These are phyloP conservation scores for Globisporangium takayamanum DNA, from an alignment of 352 stramenopile genomes.

Conservation along the genomic window DNA sequence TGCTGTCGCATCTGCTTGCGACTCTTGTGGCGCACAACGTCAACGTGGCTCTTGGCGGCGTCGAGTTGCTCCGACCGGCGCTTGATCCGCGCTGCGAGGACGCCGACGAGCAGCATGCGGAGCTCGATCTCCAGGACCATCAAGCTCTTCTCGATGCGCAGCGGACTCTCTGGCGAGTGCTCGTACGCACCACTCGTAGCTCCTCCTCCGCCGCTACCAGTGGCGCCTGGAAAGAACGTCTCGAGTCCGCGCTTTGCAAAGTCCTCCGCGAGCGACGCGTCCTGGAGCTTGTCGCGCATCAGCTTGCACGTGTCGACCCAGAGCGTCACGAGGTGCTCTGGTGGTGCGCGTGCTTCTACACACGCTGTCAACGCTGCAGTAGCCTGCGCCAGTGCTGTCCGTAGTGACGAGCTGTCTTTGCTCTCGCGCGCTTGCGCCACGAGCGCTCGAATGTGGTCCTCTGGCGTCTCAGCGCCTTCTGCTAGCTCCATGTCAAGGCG, in stretches of 20 bases:
- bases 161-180: slow-evolving; percentile 1
- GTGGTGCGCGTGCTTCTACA: not conserved
- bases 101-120: slow-evolving; percentile 37
- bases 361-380: not conserved
- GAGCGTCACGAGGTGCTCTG: slow-evolving; percentile 31
- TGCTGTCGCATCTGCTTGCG: not conserved
- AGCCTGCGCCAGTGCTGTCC: not conserved
- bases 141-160: slow-evolving; percentile 37
- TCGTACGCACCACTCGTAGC: not conserved
- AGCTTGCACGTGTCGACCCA: slow-evolving; percentile 41
- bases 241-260: slow-evolving; percentile 26
- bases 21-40: not conserved
- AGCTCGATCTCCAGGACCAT: slow-evolving; percentile 52
- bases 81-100: slow-evolving; percentile 37
- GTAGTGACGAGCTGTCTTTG: slow-evolving; percentile 27
- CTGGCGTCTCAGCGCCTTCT: slow-evolving; percentile 3
- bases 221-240: slow-evolving; percentile 25
- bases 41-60: slow-evolving; percentile 6
- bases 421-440: slow-evolving; percentile 72
- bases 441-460: slow-evolving; percentile 44
- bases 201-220: not conserved
- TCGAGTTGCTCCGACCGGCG: slow-evolving; percentile 12
- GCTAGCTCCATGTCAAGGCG: slow-evolving; percentile 45
- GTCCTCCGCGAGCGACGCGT: slow-evolving; percentile 20
- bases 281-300: slow-evolving; percentile 37